Evolutionary conservation across 805 yeast genomes (phyloP).

Genomic region (Barnettozyma californica): DNA sequence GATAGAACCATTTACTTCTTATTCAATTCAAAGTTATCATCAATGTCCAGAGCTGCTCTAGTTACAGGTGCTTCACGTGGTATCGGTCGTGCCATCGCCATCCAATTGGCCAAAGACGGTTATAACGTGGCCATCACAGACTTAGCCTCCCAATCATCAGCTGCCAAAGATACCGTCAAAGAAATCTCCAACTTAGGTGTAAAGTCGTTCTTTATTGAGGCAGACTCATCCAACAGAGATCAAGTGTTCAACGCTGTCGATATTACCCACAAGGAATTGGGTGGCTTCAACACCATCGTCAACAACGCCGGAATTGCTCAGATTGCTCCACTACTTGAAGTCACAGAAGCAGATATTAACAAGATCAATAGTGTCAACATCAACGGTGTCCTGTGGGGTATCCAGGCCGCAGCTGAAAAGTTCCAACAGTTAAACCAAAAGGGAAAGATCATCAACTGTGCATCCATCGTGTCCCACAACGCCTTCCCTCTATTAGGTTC

Average conservation of each 20-base stretch:
- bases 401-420: constrained; percentile 29
- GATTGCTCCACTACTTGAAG: constrained; percentile 25
- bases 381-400: constrained; percentile 30
- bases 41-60: constrained; percentile 43
- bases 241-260: constrained; percentile 26
- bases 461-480: constrained; percentile 31
- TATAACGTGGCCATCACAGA: constrained; percentile 35
- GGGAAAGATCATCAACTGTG: constrained; percentile 36
- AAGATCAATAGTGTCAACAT: constrained; percentile 26
- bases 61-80: constrained; percentile 92
- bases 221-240: constrained; percentile 24
- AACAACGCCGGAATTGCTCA: constrained; percentile 34
- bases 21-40: neutral
- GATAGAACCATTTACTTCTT: neutral
- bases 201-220: constrained; percentile 22
- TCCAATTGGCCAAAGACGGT: constrained; percentile 72
- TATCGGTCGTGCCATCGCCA: constrained; percentile 77
- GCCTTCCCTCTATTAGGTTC: constrained; percentile 29
- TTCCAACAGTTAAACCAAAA: constrained; percentile 24
- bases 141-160: constrained; percentile 19
- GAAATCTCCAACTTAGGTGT: constrained; percentile 18
- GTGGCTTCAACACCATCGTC: constrained; percentile 31
- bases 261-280: constrained; percentile 25
- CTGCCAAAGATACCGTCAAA: constrained; percentile 21
- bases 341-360: constrained; percentile 25